phyloP scores from a whole-genome alignment of 352 stramenopile species.

The Thalassiosira sp. region DNA sequence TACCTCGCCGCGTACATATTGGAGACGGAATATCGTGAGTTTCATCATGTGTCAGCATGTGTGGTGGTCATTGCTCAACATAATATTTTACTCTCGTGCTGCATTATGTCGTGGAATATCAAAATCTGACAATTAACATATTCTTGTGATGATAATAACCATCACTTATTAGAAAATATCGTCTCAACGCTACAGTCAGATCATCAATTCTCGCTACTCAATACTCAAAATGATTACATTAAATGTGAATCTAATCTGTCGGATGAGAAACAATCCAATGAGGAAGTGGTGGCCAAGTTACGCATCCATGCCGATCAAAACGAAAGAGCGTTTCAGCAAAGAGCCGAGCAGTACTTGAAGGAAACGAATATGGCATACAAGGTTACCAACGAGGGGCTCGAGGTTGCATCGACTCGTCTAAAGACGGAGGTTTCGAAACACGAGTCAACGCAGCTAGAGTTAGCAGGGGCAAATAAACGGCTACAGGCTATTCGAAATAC shows the following conservation, averaged over 20 bases:
- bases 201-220: not conserved
- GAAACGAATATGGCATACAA: constrained; percentile 15
- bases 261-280: not conserved
- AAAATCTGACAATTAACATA: no score
- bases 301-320: constrained; percentile 15
- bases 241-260: not conserved
- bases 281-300: constrained; percentile 23
- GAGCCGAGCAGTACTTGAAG: constrained; percentile 16
- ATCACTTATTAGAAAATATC: constrained; percentile 17
- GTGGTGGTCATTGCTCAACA: not conserved
- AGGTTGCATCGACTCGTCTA: constrained; percentile 15
- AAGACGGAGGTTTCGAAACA: constrained; percentile 2
- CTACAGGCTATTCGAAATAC: not conserved
- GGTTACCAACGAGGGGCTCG: constrained; percentile 14
- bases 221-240: constrained; percentile 6
- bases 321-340: constrained; percentile 14
- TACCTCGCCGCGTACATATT: constrained; percentile 17
- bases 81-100: no score
- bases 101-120: no score
- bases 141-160: not conserved
- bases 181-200: constrained; percentile 5
- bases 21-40: constrained; percentile 27
- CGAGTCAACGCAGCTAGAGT: constrained; percentile 4
- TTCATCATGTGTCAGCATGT: not conserved
- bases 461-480: not conserved